phyloP scores from a whole-genome alignment of 495 filamentous ascomycete species.

The Penicillium diatomitis region DNA sequence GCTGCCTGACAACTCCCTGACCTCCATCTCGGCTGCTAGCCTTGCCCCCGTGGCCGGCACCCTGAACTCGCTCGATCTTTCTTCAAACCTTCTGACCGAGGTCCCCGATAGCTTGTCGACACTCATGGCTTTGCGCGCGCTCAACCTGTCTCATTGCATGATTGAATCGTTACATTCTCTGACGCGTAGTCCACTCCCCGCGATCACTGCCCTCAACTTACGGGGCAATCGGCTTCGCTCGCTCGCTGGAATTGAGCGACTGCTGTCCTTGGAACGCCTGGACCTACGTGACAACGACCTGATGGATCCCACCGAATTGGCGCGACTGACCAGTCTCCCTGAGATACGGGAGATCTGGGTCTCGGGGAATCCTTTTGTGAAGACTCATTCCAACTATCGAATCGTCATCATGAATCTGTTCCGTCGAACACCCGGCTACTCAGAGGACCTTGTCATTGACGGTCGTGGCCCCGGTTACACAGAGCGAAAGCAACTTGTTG shows the following conservation, averaged over 20 bases:
- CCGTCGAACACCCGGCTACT: constrained; percentile 81
- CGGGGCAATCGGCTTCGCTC: constrained; percentile 82
- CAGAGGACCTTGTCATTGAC: constrained; percentile 86
- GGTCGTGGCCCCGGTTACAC: constrained; percentile 67
- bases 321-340: constrained; percentile 80
- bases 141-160: constrained; percentile 95
- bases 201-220: constrained; percentile 87
- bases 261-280: constrained; percentile 78
- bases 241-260: constrained; percentile 80
- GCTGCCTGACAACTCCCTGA: constrained; percentile 82
- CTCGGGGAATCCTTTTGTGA: constrained; percentile 79
- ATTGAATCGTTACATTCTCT: constrained; percentile 90
- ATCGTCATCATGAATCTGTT: constrained; percentile 94
- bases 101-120: constrained; percentile 82
- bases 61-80: constrained; percentile 83
- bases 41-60: constrained; percentile 76
- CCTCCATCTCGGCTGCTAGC: constrained; percentile 62
- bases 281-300: constrained; percentile 89
- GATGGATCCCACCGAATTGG: constrained; percentile 82
- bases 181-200: constrained; percentile 75
- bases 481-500: constrained; percentile 77
- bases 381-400: constrained; percentile 76
- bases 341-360: constrained; percentile 91
- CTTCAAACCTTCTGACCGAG: constrained; percentile 80
- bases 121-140: constrained; percentile 69